Evolutionary conservation across 441 rosid species (phyloP).

Genomic region (Pelargonium citronellum): DNA sequence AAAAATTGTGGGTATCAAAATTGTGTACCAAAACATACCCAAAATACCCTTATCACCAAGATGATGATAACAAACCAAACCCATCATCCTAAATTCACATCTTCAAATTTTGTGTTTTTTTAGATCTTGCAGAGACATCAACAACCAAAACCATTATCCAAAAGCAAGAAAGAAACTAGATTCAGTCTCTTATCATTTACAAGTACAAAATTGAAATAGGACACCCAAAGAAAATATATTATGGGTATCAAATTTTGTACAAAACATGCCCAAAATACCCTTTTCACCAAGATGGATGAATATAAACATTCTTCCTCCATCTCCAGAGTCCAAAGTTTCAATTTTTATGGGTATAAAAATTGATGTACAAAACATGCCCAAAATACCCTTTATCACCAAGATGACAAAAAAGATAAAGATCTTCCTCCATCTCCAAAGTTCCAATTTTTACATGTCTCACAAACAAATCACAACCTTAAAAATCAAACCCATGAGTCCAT

Average conservation of each 20-base stretch:
- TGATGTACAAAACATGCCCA: too few species aligned
- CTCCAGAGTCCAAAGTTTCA: too few species aligned
- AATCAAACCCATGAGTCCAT: neutral
- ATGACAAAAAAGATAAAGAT: neutral
- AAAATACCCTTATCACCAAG: neutral
- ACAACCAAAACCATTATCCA: neutral
- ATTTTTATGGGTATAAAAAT: too few species aligned
- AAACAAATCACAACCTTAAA: neutral
- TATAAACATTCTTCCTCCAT: too few species aligned
- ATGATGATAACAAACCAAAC: too few species aligned
- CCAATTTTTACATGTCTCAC: neutral
- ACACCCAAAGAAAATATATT: too few species aligned
- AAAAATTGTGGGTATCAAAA: neutral
- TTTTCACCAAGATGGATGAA: too few species aligned
- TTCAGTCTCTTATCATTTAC: too few species aligned
- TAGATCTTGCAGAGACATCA: too few species aligned
- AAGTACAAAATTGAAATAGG: too few species aligned
- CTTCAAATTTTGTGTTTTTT: too few species aligned
- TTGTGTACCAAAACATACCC: neutral
- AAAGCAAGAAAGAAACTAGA: neutral
- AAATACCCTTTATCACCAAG: neutral
- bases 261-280: constrained; percentile 3
- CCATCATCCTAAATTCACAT: too few species aligned
- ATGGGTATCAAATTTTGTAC: neutral
- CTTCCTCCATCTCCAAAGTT: neutral